Evolutionary conservation across 805 yeast species (phyloP), one percentile per base, ranked within the genome.

Genomic region (Danielozyma ontarioensis): DNA sequence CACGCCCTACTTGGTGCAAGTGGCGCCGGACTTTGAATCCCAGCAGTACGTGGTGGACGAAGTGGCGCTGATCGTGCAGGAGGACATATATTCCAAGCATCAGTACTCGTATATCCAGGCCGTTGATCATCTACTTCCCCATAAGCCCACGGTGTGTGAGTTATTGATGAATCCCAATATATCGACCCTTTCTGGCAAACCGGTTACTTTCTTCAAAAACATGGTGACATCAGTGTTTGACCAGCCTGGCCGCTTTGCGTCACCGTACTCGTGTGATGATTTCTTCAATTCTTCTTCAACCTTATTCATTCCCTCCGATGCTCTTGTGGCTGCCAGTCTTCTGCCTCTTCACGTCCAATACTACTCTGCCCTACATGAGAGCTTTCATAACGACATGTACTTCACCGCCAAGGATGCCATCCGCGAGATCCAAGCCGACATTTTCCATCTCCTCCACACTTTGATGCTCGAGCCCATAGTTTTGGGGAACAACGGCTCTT

Each of bases 81-180:
- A 68, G 1, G 81, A 83, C 48, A 51, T 76, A 17, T 57, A 53
- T 32, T 86, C 93, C 2, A 67, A 68, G 32, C 73, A 76, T 28
- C 84, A 80, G 45, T 68, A 76, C 44, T 75, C 89, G 0, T 74
- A 72, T 18, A 74, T 86, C 10, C 86, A 83, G 37, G 87, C 83
- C 1, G 64, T 83, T 2, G 76, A 74, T 35, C 45, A 58, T 13
- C 45, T 72, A 8, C 41, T 82, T 1, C 61, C 65, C 11, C 24
- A 46, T 21, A 58, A 57, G 47, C 59, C 59, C 30, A 37, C 50
- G 17, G 40, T 63, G 13, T 68, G 65, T 46, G 63, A 62, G 3
- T 46, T 68, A 8, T 39, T 76, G 5, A 27, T 63, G 33, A 37
- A 36, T 2, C 25, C 1, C 24, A 4, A 13, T 35, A n/a, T 18